Evolutionary conservation across 148 eudicot genomes (phyloP).

Genomic region (Nyssa sinensis): DNA sequence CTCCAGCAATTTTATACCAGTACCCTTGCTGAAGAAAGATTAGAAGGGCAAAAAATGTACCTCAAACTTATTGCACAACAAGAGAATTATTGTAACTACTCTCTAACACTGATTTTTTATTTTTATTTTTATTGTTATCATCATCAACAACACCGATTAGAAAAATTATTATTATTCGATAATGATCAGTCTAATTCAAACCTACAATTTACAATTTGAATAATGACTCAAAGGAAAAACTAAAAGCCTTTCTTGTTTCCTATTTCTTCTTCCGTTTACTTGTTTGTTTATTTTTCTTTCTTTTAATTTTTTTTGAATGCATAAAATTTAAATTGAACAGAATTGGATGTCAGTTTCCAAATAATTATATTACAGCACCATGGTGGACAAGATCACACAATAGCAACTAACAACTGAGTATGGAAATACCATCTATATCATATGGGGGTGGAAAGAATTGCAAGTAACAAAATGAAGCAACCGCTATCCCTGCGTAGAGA

Average conservation of each 20-base stretch:
- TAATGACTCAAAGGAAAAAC: background rate
- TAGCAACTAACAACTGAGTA: background rate
- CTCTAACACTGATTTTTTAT: too few relatives aligned
- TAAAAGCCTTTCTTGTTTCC: background rate
- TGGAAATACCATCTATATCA: conserved; percentile 59
- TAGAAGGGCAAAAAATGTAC: too few relatives aligned
- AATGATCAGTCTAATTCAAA: too few relatives aligned
- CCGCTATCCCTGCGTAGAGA: conserved; percentile 51
- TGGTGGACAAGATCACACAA: conserved; percentile 1
- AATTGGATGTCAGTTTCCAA: background rate
- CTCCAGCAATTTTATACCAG: too few relatives aligned
- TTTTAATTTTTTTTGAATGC: background rate
- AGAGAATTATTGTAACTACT: too few relatives aligned
- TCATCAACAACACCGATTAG: too few relatives aligned
- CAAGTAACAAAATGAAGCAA: conserved; percentile 88
- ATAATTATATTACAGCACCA: background rate
- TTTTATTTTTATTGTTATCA: too few relatives aligned
- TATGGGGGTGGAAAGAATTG: conserved; percentile 97
- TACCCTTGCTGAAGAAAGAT: too few relatives aligned
- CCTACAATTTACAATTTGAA: too few relatives aligned
- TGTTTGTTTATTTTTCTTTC: background rate
- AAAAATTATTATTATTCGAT: too few relatives aligned
- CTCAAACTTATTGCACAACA: too few relatives aligned
- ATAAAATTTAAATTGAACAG: background rate
- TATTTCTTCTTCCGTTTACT: background rate